Conservation (phyloP, 306 rosid genomes). For the Begonia loranthoides region DNA sequence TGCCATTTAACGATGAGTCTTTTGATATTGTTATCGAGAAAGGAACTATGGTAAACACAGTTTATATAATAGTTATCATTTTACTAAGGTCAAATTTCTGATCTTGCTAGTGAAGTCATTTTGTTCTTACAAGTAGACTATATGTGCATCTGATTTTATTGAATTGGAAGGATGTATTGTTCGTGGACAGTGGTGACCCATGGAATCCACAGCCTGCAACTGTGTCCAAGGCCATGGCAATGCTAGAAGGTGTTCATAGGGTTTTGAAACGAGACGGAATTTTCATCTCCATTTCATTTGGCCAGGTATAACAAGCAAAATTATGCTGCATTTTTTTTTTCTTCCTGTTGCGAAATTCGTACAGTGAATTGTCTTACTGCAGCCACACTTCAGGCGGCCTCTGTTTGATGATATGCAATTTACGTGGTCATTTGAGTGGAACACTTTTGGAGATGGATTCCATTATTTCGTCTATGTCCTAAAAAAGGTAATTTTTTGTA, state of each 20-base stretch:
- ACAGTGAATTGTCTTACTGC: constrained; percentile 10
- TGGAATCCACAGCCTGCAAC: constrained; percentile 79
- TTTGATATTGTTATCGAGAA: constrained; percentile 92
- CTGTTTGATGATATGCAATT: constrained; percentile 61
- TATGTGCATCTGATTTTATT: constrained; percentile 6
- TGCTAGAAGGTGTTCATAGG: constrained; percentile 68
- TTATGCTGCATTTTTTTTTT: constrained; percentile 9
- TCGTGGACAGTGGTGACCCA: constrained; percentile 87
- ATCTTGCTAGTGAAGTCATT: not conserved
- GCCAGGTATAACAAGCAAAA: constrained; percentile 51
- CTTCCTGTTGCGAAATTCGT: not conserved
- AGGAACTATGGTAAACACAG: constrained; percentile 73
- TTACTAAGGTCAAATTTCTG: constrained; percentile 7
- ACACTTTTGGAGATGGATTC: constrained; percentile 78
- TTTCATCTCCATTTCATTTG: constrained; percentile 80
- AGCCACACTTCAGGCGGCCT: constrained; percentile 93
- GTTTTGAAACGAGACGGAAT: constrained; percentile 62
- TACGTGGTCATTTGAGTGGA: constrained; percentile 86
- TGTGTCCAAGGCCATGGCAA: constrained; percentile 62
- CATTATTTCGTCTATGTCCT: constrained; percentile 72
- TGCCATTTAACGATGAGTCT: constrained; percentile 63
- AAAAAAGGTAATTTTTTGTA: too few relatives aligned
- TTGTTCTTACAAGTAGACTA: not conserved
- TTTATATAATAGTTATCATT: constrained; percentile 11
- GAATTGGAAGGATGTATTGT: constrained; percentile 78